These are phyloP conservation scores for Vararia minispora DNA, from an alignment of 768 basidiomycete genomes.

Conservation along the genomic window DNA sequence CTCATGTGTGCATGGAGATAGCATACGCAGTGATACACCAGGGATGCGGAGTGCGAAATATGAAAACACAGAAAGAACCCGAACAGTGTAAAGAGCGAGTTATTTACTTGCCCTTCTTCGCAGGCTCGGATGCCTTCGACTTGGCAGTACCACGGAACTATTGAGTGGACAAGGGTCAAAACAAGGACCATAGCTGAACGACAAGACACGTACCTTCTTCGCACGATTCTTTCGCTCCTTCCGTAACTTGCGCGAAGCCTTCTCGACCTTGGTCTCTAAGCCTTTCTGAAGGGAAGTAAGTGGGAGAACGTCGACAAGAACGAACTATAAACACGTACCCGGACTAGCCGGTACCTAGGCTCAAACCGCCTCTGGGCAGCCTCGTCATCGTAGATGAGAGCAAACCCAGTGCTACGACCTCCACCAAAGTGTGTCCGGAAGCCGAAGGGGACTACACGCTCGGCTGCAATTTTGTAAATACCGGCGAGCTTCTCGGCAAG, in stretches of 20 bases:
- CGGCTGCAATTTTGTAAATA: constrained; percentile 89
- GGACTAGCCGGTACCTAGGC: constrained; percentile 88
- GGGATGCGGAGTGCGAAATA: constrained; percentile 24
- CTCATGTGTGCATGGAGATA: constrained; percentile 19
- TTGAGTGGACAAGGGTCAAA: constrained; percentile 21
- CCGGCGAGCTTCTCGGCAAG: constrained; percentile 85
- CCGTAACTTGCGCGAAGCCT: constrained; percentile 91
- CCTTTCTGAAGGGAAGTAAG: constrained; percentile 38
- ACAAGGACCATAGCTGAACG: background rate
- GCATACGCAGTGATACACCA: constrained; percentile 33
- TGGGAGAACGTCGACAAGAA: background rate
- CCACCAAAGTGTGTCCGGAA: constrained; percentile 97
- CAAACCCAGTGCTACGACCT: constrained; percentile 94
- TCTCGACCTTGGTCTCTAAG: constrained; percentile 67
- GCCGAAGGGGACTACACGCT: constrained; percentile 87
- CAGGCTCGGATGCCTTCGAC: constrained; percentile 81
- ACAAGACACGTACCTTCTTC: constrained; percentile 77
- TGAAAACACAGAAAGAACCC: constrained; percentile 23
- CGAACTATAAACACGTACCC: constrained; percentile 45
- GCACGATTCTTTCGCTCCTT: constrained; percentile 99
- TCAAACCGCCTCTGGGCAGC: constrained; percentile 93
- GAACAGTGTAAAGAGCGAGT: constrained; percentile 19
- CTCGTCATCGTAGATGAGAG: constrained; percentile 95
- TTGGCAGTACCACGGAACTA: constrained; percentile 96
- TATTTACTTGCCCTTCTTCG: constrained; percentile 86